phyloP scores from a whole-genome alignment of 2,329 filamentous ascomycete species.

The Drechslerella stenobrocha region DNA sequence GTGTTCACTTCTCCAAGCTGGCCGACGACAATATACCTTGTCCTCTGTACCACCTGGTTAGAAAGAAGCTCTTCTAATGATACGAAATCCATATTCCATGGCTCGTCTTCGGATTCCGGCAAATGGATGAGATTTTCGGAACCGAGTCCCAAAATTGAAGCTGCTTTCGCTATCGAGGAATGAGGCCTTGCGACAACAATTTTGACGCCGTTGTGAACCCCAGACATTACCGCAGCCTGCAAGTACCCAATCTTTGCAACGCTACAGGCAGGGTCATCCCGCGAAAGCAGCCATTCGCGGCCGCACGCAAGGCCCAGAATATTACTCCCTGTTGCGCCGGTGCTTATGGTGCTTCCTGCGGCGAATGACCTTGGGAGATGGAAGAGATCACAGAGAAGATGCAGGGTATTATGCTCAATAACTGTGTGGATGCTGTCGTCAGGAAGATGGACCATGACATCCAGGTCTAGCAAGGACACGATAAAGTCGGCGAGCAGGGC shows the following conservation, averaged over 20 bases:
- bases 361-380: conserved; percentile 69
- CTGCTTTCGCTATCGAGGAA: conserved; percentile 81
- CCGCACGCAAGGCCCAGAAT: conserved; percentile 69
- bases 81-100: conserved; percentile 71
- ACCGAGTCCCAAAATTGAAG: conserved; percentile 78
- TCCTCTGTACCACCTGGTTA: conserved; percentile 55
- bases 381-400: conserved; percentile 70
- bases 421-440: conserved; percentile 73
- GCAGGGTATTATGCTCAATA: conserved; percentile 73
- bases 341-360: conserved; percentile 58
- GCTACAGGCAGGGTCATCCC: conserved; percentile 53
- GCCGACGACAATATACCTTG: conserved; percentile 74
- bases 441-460: conserved; percentile 78
- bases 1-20: conserved; percentile 91
- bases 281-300: conserved; percentile 66
- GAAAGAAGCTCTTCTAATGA: conserved; percentile 65
- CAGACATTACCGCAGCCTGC: conserved; percentile 66
- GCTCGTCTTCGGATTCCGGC: conserved; percentile 59
- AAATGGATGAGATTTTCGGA: conserved; percentile 69
- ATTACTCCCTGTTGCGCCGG: conserved; percentile 70
- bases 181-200: conserved; percentile 81
- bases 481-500: conserved; percentile 81
- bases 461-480: conserved; percentile 80
- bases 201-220: conserved; percentile 67
- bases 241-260: conserved; percentile 73